Base-by-base conservation (phyloP, 2,329 filamentous ascomycete genomes). In the Xylariaceae sp. region DNA sequence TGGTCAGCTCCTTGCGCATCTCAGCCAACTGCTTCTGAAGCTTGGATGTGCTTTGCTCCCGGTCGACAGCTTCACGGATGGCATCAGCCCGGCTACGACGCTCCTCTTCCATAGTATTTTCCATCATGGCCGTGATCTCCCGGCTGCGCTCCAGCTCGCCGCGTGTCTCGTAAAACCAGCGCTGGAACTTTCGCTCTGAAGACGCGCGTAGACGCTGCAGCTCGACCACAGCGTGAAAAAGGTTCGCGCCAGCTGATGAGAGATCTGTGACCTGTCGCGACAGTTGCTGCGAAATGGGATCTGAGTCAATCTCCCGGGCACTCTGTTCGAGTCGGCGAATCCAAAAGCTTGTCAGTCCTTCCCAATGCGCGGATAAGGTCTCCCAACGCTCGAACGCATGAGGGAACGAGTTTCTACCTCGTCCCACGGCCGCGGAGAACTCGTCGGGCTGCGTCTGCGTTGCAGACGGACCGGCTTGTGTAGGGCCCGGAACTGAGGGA, bases 361-460 rank as follows among this genome's bases (percentile, higher is more conserved):
- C 93, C 93, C 93, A 98, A 55, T 97, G 91, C 4, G 93, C 94
- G 0, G 93, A 98, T 3, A 98, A 69, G 0, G 88, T 91, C 62
- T 98, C 93, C 93, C 93, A 98, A 45, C 93, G 79, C 64, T 98
- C 91, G 57, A 98, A 98, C 0, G 93, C 93, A 65, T 97, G 93
- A 1, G 93, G 93, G 52, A 98, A 97, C 0, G 84, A 83, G 35
- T 85, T 87, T 43, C 81, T 72, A 39, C 76, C 52, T 44, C 56
- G 52, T 39, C 51, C 51, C 22, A 51, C 42, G 30, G 54, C 50
- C 4, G 52, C 49, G 18, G 56, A 48, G 34, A 50, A 64, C 38
- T 74, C 64, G 39, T 53, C 54, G 13, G 62, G 54, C 19, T 60
- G 52, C 8, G 51, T 47, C 35, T 60, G 58, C 4, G 56, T 51